Evolutionary conservation across 2,329 filamentous ascomycete species (phyloP).

Genomic region (Alternaria sp.): DNA sequence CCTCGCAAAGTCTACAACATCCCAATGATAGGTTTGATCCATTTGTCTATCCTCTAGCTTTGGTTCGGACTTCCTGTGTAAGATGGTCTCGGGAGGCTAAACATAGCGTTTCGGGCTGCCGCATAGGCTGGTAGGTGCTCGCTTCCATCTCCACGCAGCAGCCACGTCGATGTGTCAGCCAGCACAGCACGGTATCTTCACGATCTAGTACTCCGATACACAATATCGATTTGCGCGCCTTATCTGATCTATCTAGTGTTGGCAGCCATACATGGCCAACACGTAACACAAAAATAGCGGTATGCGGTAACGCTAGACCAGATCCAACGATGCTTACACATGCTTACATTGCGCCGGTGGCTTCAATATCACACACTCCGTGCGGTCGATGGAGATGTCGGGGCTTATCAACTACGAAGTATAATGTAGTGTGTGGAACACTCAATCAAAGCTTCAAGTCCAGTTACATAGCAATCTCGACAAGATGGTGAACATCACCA

Average conservation of each 20-base stretch:
- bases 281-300: background rate
- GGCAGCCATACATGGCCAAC: background rate
- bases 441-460: background rate
- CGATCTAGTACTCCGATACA: background rate
- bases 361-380: background rate
- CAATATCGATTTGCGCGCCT: background rate
- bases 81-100: background rate
- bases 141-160: background rate
- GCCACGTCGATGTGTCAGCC: background rate
- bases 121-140: background rate
- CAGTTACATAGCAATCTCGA: background rate
- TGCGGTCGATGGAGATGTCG: background rate
- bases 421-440: background rate
- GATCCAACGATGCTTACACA: background rate
- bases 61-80: background rate
- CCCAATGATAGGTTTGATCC: background rate
- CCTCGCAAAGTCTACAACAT: background rate
- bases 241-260: background rate
- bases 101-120: background rate
- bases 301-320: background rate
- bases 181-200: background rate
- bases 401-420: background rate
- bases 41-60: background rate
- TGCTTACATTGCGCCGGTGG: background rate
- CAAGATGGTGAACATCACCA: background rate